Evolutionary conservation across 2,329 filamentous ascomycete genomes (phyloP), one percentile per base, ranked within the genome.

Genomic region (Fusarium chuoi): DNA sequence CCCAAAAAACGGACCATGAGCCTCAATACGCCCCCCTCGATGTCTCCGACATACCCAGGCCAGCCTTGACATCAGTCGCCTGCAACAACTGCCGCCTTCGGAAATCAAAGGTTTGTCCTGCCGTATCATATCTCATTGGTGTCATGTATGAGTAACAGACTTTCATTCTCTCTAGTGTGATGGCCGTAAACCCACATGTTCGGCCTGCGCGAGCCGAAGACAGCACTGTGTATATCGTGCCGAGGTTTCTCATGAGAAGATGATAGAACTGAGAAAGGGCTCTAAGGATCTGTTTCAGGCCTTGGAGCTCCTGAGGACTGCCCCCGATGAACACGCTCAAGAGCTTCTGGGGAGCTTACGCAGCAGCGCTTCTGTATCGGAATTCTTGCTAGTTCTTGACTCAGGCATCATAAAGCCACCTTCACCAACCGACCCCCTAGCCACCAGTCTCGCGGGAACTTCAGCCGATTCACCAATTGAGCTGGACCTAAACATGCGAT

Each of bases 41-140:
- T 7, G n/a, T 48, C 13, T 52, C 54, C 7, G 48, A 49, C n/a
- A 26, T 66, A 28, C 61, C 68, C 6, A 60, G 33, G 48, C 8
- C 67, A 35, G 14, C 42, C 39, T 30, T 70, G 24, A 71, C 68
- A 38, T 46, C 68, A 26, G 68, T 71, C 39, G 68, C 68, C 20
- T 70, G 68, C 49, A 70, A 70, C 6, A 66, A 70, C 35, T 70
- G 68, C 24, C 61, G 68, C 12, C 1, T 17, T 10, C 51, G 67
- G 10, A 70, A 70, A 55, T 71, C 67, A 42, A 70, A 70, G 67
- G 68, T 70, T 66, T 52, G 54, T 54, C 9, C 38, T 24, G 18
- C 3, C 3, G 17, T 24, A 2, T 17, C 3, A 15, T 13, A 5
- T 8, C 12, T 6, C 18, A 30, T 26, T 17, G 5, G n/a, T 35